Evolutionary conservation across 2,329 filamentous ascomycete species (phyloP), one percentile per base, ranked within the genome.

Genomic region (Arthroderma sp.): DNA sequence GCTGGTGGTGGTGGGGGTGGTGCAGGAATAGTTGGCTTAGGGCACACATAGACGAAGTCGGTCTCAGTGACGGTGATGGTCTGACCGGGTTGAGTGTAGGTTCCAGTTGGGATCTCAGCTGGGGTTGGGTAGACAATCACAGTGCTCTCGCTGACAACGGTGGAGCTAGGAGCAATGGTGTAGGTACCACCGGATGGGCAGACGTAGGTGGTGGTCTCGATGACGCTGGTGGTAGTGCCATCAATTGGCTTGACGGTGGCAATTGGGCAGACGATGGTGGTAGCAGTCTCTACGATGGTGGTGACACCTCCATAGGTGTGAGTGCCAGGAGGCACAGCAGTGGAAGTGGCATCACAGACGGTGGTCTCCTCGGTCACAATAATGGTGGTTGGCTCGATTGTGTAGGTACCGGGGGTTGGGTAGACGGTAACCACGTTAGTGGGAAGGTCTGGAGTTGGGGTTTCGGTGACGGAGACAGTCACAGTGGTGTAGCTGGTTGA

Each of bases 131-230:
- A 80, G 56, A 78, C 74, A 46, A 65, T 47, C 9, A 81, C 67
- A 52, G 71, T 70, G 54, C 68, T 65, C 47, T 58, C 61, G 46
- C 70, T 64, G 52, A 78, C 71, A 31, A 69, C 71, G 53, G 78
- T 82, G 59, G 78, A 83, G 60, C 72, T 72, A 46, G 82, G 78
- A 52, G 72, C 78, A 55, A 87, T 79, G 60, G 80, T 85, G 73
- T 85, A 87, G 46, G 80, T 85, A 62, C 83, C 83, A 57, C 81
- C 71, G 41, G 70, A 70, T 50, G 81, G 81, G 78, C 82, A 86
- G 58, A 81, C 74, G 59, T 80, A 85, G 57, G 78, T 80, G 57
- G 82, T 86, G 55, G 70, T 76, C 65, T 74, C 69, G 57, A 85
- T 76, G 55, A 80, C 70, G 67, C 73, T 83, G 66, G 78, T 84